These are phyloP conservation scores for Chaetomiaceae sp. DNA, from an alignment of 2,329 filamentous ascomycete genomes.

Conservation along the genomic window DNA sequence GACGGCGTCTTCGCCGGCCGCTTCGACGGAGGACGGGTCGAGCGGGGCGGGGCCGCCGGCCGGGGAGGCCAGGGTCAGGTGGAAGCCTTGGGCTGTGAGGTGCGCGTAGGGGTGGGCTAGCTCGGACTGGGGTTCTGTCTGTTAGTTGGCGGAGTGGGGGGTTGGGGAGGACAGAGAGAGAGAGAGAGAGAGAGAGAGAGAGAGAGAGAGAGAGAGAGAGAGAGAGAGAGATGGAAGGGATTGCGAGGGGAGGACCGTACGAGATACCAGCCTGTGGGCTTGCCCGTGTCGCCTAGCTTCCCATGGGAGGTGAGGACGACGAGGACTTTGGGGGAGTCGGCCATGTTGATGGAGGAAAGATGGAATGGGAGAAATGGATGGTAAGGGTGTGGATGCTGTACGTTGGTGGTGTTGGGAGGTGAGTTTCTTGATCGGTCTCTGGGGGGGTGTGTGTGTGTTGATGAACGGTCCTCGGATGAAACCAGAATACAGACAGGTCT, in stretches of 20 bases:
- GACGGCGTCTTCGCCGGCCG: slow-evolving; percentile 50
- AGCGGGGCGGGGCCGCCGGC: slow-evolving; percentile 58
- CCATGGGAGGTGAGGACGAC: slow-evolving; percentile 64
- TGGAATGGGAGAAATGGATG: neutral
- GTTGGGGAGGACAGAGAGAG: no score
- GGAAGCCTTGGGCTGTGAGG: slow-evolving; percentile 46
- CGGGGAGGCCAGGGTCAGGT: slow-evolving; percentile 58
- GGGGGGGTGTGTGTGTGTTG: no score
- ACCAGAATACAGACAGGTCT: no score
- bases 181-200: no score
- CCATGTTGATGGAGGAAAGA: slow-evolving; percentile 33
- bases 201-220: no score
- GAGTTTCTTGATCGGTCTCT: no score
- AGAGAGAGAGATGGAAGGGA: no score
- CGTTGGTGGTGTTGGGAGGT: neutral
- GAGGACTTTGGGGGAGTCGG: slow-evolving; percentile 55
- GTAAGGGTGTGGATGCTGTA: neutral
- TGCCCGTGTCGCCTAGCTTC: slow-evolving; percentile 45
- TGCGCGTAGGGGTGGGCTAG: slow-evolving; percentile 61
- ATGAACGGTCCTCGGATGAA: no score
- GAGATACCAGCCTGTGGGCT: slow-evolving; percentile 67
- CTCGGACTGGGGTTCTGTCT: slow-evolving; percentile 45
- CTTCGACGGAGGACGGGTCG: slow-evolving; percentile 54
- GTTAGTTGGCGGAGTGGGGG: no score
- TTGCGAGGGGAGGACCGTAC: no score